Conservation (phyloP, 257 asterid species). For the Scutellaria barbata region DNA sequence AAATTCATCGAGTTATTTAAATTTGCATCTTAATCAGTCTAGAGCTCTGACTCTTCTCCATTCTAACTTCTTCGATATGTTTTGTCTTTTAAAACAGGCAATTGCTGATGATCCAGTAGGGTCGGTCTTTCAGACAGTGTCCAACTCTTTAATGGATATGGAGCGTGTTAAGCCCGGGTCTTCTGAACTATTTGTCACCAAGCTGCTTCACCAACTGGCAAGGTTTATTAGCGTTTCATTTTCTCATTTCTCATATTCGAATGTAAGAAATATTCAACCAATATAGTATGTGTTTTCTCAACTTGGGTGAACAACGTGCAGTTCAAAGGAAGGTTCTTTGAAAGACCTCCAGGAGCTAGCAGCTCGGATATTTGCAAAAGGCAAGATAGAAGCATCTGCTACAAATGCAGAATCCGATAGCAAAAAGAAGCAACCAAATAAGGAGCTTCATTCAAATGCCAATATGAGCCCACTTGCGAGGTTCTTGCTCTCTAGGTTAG, state of each 20-base stretch:
- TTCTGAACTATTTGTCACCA: conserved; percentile 70
- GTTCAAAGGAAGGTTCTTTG: conserved; percentile 82
- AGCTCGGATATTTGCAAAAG: conserved; percentile 58
- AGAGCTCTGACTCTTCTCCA: background rate
- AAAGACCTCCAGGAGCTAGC: conserved; percentile 88
- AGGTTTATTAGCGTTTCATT: conserved; percentile 53
- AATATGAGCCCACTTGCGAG: conserved; percentile 97
- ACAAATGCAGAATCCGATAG: conserved; percentile 57
- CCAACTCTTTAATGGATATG: conserved; percentile 75
- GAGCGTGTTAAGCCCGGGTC: conserved; percentile 81
- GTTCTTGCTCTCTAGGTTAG: conserved; percentile 98
- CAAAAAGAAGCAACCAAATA: conserved; percentile 73
- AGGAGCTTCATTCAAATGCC: conserved; percentile 74
- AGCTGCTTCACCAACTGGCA: conserved; percentile 84
- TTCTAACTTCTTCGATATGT: background rate
- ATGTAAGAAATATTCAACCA: conserved; percentile 1
- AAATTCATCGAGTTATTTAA: background rate
- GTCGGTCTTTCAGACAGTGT: conserved; percentile 57
- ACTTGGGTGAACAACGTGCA: conserved; percentile 44
- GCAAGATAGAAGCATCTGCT: conserved; percentile 60
- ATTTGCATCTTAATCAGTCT: background rate
- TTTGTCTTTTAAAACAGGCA: conserved; percentile 45
- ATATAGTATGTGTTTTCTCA: conserved; percentile 30
- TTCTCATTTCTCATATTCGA: conserved; percentile 11
- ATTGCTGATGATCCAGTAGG: conserved; percentile 67